Evolutionary conservation across 768 basidiomycete species (phyloP), one percentile per base, ranked within the genome.

Genomic region (Tulasnella sp.): DNA sequence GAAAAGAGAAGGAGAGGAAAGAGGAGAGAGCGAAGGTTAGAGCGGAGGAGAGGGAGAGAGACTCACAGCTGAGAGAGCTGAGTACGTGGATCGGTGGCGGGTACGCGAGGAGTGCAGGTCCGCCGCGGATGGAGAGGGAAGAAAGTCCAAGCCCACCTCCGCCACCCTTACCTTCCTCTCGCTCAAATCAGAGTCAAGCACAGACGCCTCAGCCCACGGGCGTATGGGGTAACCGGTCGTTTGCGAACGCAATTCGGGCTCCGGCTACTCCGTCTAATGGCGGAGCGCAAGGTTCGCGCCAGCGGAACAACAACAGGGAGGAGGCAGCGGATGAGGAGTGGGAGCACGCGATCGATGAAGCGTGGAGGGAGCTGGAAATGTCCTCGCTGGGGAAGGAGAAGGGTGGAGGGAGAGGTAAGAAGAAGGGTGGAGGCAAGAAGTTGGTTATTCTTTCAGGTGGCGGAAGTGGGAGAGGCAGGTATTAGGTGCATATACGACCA

Each of bases 1-100:
- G 96, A 82, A 92, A 92, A 85, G 96, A 97, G 86, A 94, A 94
- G 87, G 92, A 89, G 76, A 89, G 90, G 85, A 95, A 93, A 84
- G 97, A 99, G 84, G 96, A 98, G 85, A 90, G 92, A 72, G 97
- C 97, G 2, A 92, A 92, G 76, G 87, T 87, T 1, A 88, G 91
- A 22, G 94, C 93, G 37, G 97, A 98, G 86, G 93, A 93, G 84
- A 88, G 88, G 82, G 94, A 93, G 83, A 85, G 88, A 78, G 95
- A 95, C 86, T 34, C 9, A 9, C 31, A 69, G 31, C 41, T 80
- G 73, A 31, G 28, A 16, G 46, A 58, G n/a, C 22, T 80, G 31
- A 46, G 72, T 7, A 76, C 74, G 48, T 72, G 73, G 74, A 58
- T 80, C 40, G 60, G 41, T 34, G 69, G 18, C 18, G 31, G 46